These are phyloP conservation scores for Colletotrichum gloeosporioides DNA, from an alignment of 2,329 filamentous ascomycete genomes.

Conservation along the genomic window DNA sequence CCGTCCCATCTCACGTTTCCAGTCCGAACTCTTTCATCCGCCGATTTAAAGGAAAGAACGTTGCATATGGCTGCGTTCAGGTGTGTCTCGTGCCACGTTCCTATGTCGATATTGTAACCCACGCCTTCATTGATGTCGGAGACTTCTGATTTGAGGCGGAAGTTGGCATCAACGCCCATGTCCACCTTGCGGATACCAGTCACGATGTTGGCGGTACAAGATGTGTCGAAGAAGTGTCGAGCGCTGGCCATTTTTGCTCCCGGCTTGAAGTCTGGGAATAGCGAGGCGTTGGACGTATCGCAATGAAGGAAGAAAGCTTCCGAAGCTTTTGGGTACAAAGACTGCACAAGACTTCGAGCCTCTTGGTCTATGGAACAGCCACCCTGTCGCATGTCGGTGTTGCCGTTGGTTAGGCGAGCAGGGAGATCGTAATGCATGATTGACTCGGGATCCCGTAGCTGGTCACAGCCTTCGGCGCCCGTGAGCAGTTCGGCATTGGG, in stretches of 20 bases:
- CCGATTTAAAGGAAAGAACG: not conserved
- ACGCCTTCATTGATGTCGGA: not conserved
- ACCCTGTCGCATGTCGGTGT: not conserved
- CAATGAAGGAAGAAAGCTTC: not conserved
- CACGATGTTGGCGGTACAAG: not conserved
- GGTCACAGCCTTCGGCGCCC: not conserved
- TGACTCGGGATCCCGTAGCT: not conserved
- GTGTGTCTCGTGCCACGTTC: not conserved
- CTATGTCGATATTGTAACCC: accelerated
- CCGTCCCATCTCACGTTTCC: not conserved
- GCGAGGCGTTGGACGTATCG: not conserved
- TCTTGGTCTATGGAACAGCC: not conserved
- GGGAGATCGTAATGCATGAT: not conserved
- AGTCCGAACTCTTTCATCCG: not conserved
- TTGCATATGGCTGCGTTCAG: not conserved
- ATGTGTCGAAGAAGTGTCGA: not conserved
- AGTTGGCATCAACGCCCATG: not conserved
- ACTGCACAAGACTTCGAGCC: not conserved
- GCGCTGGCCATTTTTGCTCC: too few relatives aligned
- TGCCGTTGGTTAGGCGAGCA: not conserved
- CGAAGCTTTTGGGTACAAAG: not conserved
- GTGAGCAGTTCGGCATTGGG: not conserved
- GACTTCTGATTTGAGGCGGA: not conserved
- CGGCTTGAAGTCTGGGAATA: too few relatives aligned
- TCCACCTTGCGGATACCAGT: not conserved